phyloP scores from a whole-genome alignment of 306 rosid species.

The Quercus mongolica region DNA sequence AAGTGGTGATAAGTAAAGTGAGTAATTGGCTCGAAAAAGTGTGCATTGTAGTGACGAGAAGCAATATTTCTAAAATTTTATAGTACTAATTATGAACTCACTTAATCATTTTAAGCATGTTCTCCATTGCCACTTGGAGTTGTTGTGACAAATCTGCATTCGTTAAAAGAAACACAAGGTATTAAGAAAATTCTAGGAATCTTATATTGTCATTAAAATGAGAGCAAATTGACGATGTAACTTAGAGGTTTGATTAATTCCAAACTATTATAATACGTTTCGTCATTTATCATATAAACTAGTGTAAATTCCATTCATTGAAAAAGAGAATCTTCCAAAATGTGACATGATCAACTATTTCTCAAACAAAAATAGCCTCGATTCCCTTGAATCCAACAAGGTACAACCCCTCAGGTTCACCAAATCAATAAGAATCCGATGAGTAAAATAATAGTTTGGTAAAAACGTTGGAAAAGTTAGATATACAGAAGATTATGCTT shows the following conservation, averaged over 20 bases:
- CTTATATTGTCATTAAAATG: neutral
- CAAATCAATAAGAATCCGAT: neutral
- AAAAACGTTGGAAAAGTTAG: neutral
- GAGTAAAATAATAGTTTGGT: neutral
- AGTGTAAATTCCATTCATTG: neutral
- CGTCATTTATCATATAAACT: neutral
- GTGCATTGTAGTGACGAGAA: neutral
- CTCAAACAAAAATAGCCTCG: neutral
- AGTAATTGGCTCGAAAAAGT: neutral
- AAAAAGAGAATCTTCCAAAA: neutral
- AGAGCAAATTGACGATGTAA: neutral
- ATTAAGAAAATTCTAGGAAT: neutral
- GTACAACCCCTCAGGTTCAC: neutral
- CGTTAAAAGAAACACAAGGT: constrained; percentile 8
- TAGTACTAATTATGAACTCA: constrained; percentile 20
- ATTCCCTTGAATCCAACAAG: neutral
- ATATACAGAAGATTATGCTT: neutral
- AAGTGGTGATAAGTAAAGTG: too few species aligned
- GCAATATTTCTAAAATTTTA: neutral
- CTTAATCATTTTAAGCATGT: constrained; percentile 71
- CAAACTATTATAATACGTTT: neutral
- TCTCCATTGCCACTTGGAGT: constrained; percentile 67
- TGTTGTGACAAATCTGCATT: constrained; percentile 56
- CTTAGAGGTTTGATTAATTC: neutral
- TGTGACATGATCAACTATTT: neutral